Base-by-base conservation (phyloP, 208 protist species). In the Trichomonas gallinae region DNA sequence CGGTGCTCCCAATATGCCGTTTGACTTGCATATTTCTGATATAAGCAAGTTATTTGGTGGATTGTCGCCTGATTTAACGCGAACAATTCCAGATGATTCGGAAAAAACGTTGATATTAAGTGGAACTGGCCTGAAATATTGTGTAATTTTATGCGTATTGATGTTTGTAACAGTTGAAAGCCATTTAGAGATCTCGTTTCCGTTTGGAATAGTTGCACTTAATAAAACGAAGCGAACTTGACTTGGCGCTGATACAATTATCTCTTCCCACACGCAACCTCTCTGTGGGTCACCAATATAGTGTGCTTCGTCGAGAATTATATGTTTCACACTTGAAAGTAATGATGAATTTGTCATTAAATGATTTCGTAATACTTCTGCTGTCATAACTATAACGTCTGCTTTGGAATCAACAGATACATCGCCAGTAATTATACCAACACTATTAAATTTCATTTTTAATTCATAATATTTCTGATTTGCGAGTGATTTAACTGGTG, bases 291-390 rank as follows among this genome's bases (percentile, higher is more conserved):
- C 87, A 51, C 87, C 17, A 93, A 93, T 23, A 38, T 93, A 93
- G 38, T 93, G 87, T 4, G 87, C 87, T 93, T 93, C 87, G 38
- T 93, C 87, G 9, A 93, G 31, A 93, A 93, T 93, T 21, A 93
- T 51, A 93, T 93, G 31, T 51, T 93, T 51, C 8, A 51, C 40
- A 48, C 45, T 23, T 51, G 40, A 51, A 38, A 93, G 42, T 34
- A 48, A 40, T 38, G 87, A 38, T 93, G 87, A 34, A 38, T 51
- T 26, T 34, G 87, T 36, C 42, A 93, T 48, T 48, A 93, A 44
- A 17, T 93, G 87, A 51, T 93, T 93, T 26, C 87, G 8, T 34
- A 93, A 26, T 11, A 93, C 87, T 93, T 93, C 87, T 38, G 87
- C 87, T 51, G 87, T 93, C 87, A 93, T 93, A 9, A 93, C 44